Conservation (phyloP, 2,329 filamentous ascomycete genomes). For the Hypoxylon sp. region DNA sequence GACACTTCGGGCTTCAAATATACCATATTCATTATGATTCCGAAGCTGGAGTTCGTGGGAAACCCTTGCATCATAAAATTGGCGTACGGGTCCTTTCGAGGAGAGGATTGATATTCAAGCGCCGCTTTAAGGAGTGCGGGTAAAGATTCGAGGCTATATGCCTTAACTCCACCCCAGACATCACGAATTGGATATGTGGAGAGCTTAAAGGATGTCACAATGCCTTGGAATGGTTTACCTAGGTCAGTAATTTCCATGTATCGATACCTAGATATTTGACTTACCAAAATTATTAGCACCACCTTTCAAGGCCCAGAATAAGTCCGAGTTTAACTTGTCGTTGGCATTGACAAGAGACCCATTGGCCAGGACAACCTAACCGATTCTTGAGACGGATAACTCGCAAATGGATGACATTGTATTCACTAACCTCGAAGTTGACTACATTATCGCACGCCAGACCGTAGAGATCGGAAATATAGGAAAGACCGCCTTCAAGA, state of each 20-base stretch:
- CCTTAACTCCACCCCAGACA: constrained; percentile 26
- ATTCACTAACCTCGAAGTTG: constrained; percentile 24
- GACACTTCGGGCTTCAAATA: constrained; percentile 24
- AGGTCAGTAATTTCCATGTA: background rate
- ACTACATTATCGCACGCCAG: constrained; percentile 30
- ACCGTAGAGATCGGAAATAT: constrained; percentile 24
- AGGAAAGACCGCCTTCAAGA: constrained; percentile 28
- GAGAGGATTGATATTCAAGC: constrained; percentile 9
- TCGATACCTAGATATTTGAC: background rate
- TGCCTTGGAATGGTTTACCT: constrained; percentile 1
- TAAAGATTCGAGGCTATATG: constrained; percentile 6
- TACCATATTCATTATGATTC: constrained; percentile 4
- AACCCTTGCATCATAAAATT: constrained; percentile 12
- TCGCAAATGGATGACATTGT: background rate
- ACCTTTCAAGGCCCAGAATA: constrained; percentile 29
- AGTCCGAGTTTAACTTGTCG: constrained; percentile 4
- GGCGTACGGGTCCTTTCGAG: constrained; percentile 22
- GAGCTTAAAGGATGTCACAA: constrained; percentile 23
- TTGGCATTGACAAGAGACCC: constrained; percentile 25
- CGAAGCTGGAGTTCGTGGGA: constrained; percentile 18
- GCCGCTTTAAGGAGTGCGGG: constrained; percentile 9
- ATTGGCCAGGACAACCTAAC: constrained; percentile 24
- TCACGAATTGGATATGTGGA: constrained; percentile 12
- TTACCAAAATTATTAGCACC: constrained; percentile 30
- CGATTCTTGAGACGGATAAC: background rate